A percentile compares a stretch with the other conserved stretches of the same genome.
phyloP scores from a whole-genome alignment of 73 alveolate species.

The Uronychia setigera region DNA sequence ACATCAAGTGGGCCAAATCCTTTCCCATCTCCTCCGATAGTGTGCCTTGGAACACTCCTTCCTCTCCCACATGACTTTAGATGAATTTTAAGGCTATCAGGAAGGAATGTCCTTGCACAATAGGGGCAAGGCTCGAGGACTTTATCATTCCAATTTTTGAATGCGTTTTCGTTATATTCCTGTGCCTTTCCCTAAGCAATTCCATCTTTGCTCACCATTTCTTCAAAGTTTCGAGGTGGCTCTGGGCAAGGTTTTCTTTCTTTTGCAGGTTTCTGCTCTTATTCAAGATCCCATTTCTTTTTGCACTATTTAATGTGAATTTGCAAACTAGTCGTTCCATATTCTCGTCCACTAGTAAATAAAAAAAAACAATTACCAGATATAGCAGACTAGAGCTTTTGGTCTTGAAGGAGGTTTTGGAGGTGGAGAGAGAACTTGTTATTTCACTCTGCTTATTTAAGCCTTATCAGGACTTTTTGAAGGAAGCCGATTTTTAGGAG shows the following conservation, averaged over 20 bases:
- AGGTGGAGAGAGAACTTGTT: neutral
- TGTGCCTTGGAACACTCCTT: neutral
- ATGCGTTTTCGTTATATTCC: slow-evolving; percentile 84
- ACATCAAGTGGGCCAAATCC: neutral
- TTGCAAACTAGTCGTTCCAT: slow-evolving; percentile 70
- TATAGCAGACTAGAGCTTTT: neutral
- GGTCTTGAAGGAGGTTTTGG: neutral
- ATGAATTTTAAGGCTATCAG: slow-evolving; percentile 82
- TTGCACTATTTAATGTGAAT: slow-evolving; percentile 75
- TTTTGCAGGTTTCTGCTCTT: slow-evolving; percentile 49
- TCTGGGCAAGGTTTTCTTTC: slow-evolving; percentile 63
- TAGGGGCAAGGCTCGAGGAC: slow-evolving; percentile 87
- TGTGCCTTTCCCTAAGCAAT: slow-evolving; percentile 21
- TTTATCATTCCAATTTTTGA: slow-evolving; percentile 79
- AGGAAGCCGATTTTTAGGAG: neutral
- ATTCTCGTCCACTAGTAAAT: slow-evolving; percentile 81
- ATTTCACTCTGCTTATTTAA: neutral
- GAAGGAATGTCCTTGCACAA: slow-evolving; percentile 91
- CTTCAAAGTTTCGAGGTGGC: slow-evolving; percentile 52
- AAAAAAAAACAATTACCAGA: neutral
- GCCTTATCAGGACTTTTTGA: neutral
- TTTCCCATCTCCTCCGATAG: neutral
- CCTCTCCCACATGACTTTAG: slow-evolving; percentile 24
- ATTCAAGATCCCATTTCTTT: slow-evolving; percentile 72
- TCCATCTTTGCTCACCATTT: slow-evolving; percentile 17